These are phyloP conservation scores for Quercus gilva DNA, from an alignment of 306 rosid genomes.

Conservation along the genomic window DNA sequence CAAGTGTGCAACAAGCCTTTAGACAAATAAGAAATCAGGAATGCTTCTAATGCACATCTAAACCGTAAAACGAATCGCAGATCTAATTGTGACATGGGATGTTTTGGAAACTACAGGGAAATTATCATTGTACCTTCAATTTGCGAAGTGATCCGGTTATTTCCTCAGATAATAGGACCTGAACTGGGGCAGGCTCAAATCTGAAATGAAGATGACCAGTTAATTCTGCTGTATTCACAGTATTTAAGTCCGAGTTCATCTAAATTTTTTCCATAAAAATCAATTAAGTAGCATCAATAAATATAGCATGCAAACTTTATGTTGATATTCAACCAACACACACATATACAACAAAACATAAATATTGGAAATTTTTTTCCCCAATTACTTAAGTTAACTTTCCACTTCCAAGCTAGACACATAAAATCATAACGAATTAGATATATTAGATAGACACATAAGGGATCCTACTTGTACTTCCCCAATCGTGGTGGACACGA, in stretches of 20 bases:
- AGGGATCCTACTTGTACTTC: constrained; percentile 66
- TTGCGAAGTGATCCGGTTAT: constrained; percentile 80
- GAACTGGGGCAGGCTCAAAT: constrained; percentile 85
- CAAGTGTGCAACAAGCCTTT: constrained; percentile 82
- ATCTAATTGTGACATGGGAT: background rate
- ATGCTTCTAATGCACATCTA: background rate
- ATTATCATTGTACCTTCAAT: constrained; percentile 56
- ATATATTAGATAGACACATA: background rate
- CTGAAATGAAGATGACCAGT: constrained; percentile 34
- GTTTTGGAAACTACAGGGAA: background rate
- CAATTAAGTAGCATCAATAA: background rate
- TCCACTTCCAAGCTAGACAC: background rate
- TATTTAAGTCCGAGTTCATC: background rate
- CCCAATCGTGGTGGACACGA: constrained; percentile 81
- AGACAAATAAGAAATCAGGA: constrained; percentile 19
- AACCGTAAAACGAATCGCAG: background rate
- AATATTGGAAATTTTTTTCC: background rate
- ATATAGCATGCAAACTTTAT: background rate
- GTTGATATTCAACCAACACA: background rate
- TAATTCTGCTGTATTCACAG: background rate
- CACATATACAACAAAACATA: background rate
- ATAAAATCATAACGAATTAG: background rate
- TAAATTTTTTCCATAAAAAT: background rate
- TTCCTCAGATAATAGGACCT: constrained; percentile 84
- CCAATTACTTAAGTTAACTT: background rate